Evolutionary conservation across 2,329 filamentous ascomycete species (phyloP).

Genomic region (Aschersonia sp.): DNA sequence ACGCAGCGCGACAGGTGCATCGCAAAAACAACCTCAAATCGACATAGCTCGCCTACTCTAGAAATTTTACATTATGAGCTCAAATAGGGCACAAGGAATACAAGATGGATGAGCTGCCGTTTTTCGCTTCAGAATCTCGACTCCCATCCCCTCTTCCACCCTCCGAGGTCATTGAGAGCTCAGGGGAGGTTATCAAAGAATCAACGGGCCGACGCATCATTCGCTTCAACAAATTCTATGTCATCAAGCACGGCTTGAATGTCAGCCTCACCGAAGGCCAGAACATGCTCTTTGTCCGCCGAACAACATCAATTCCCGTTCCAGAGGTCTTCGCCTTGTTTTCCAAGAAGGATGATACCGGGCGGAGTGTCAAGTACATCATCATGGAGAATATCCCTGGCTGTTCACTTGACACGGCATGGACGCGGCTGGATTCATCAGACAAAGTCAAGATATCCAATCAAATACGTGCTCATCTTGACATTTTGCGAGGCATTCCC

Average conservation of each 20-base stretch:
- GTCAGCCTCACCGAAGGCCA: constrained; percentile 4
- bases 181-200: constrained; percentile 3
- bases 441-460: constrained; percentile 1
- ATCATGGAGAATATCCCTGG: constrained; percentile 8
- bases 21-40: not conserved
- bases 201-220: not conserved
- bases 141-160: constrained; percentile 2
- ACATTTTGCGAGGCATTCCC: constrained; percentile 1
- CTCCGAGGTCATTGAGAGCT: constrained; percentile 1
- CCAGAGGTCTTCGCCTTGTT: constrained; percentile 4
- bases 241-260: constrained; percentile 4
- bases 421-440: not conserved
- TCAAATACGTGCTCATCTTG: not conserved
- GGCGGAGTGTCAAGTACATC: constrained; percentile 7
- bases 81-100: not conserved
- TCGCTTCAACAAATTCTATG: not conserved
- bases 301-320: not conserved
- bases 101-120: constrained; percentile 1
- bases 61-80: not conserved
- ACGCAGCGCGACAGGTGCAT: not conserved
- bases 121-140: constrained; percentile 1
- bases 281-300: constrained; percentile 3
- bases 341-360: not conserved
- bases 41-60: not conserved
- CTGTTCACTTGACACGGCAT: constrained; percentile 4